Percentiles rank a stretch among this genome's conserved stretches.
These are phyloP conservation scores for Aureobasidium sp. DNA, from an alignment of 2,329 filamentous ascomycete genomes.

Conservation along the genomic window DNA sequence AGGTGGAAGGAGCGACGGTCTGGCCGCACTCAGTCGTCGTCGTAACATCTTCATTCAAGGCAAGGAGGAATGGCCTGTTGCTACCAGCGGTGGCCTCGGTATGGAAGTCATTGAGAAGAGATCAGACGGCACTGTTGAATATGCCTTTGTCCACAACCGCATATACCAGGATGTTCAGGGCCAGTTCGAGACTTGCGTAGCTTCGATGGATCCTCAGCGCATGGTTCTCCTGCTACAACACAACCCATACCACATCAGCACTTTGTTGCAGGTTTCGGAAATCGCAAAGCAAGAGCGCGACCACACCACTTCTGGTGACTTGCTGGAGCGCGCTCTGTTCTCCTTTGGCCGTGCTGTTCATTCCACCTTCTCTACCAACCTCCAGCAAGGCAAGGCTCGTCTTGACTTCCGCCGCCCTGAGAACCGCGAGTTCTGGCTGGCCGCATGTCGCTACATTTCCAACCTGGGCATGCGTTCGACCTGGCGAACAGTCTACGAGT, in stretches of 20 bases:
- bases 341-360: slow-evolving; percentile 84
- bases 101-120: slow-evolving; percentile 62
- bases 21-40: slow-evolving; percentile 63
- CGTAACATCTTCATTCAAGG: slow-evolving; percentile 80
- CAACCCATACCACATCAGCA: slow-evolving; percentile 86
- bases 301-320: slow-evolving; percentile 73
- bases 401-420: slow-evolving; percentile 74
- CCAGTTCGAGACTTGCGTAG: slow-evolving; percentile 71
- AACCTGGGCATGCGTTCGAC: slow-evolving; percentile 86
- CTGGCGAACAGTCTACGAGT: slow-evolving; percentile 86
- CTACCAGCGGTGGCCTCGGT: slow-evolving; percentile 69
- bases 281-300: slow-evolving; percentile 89
- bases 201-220: slow-evolving; percentile 72
- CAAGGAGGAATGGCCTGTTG: slow-evolving; percentile 78
- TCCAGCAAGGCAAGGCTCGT: slow-evolving; percentile 70
- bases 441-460: slow-evolving; percentile 78
- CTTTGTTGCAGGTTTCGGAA: slow-evolving; percentile 85
- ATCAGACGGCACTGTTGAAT: slow-evolving; percentile 57
- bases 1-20: slow-evolving; percentile 51
- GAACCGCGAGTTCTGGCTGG: slow-evolving; percentile 88
- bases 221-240: slow-evolving; percentile 67
- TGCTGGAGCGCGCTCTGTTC: slow-evolving; percentile 86
- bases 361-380: slow-evolving; percentile 67
- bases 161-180: slow-evolving; percentile 67
- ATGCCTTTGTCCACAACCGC: slow-evolving; percentile 66